Conservation (phyloP, 1,284 basidiomycete genomes). For the Apiotrichum siamense region DNA sequence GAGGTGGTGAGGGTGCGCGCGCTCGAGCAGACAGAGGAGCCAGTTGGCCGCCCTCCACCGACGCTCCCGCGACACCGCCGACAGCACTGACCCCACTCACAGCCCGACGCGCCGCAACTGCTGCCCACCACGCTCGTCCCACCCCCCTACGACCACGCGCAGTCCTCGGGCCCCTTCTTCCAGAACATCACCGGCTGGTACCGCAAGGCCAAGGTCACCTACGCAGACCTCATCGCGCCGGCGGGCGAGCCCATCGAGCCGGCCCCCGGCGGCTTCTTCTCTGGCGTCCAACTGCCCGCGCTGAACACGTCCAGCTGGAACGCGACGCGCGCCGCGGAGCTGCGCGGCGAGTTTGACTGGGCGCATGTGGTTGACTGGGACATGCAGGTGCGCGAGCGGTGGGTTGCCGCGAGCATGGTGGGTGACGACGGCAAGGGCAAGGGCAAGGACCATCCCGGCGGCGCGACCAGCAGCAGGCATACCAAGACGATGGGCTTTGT, state of each 20-base stretch:
- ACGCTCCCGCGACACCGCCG: too few species aligned
- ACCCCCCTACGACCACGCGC: conserved; percentile 22
- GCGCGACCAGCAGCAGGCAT: background rate
- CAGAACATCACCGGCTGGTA: conserved; percentile 47
- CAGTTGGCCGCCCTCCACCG: too few species aligned
- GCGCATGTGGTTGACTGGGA: conserved; percentile 26
- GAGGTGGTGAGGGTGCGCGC: too few species aligned
- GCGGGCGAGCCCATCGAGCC: too few species aligned
- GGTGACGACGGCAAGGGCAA: background rate
- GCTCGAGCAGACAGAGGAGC: too few species aligned
- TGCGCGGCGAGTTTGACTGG: conserved; percentile 41
- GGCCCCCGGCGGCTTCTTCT: too few species aligned
- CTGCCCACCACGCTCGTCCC: conserved; percentile 29
- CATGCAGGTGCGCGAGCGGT: conserved; percentile 37
- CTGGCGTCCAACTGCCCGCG: conserved; percentile 21
- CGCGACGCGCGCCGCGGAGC: conserved; percentile 28
- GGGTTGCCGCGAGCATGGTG: background rate
- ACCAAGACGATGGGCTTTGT: too few species aligned
- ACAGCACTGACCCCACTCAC: too few species aligned
- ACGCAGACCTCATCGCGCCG: conserved; percentile 16
- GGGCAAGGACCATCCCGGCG: background rate
- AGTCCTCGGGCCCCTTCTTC: conserved; percentile 20
- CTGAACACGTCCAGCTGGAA: conserved; percentile 31
- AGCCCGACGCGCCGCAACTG: conserved; percentile 27
- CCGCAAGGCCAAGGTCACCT: conserved; percentile 30